Evolutionary conservation across 2,329 filamentous ascomycete species (phyloP), one percentile per base, ranked within the genome.

Genomic region (Piedraia hortae): DNA sequence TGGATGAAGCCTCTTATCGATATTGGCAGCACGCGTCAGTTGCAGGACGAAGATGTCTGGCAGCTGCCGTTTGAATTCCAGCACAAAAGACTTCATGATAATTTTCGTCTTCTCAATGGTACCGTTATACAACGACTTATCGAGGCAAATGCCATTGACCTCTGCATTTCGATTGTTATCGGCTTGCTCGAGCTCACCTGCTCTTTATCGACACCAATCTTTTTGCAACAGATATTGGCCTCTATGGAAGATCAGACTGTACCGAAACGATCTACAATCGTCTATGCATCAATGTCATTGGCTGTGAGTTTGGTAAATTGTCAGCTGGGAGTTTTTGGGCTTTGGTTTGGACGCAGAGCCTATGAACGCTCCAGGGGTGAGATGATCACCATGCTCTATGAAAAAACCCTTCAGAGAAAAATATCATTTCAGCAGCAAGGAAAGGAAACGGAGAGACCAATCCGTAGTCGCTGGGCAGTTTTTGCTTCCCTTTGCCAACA

Each of bases 361-460:
- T 90, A 90, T 34, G 78, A 90, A 42, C 53, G 78, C 26, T 77
- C 70, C 4, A 55, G 78, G 21, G 78, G 78, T 4, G 77, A 89
- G 44, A 62, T 82, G 57, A 70, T 82, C 26, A 80, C 72, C 9
- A 77, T 75, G 60, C 54, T 80, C 7, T 77, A 75, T 35, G 71
- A 77, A 35, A 82, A 82, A 43, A 71, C 68, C 0, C 41, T 75
- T 7, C 59, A 61, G 6, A 49, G 70, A 4, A 75, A 75, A 42
- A 61, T 57, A 12, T 39, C 35, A 10, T 39, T 40, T 22, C 29
- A 33, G n/a, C 20, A 32, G 6, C 17, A 27, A 7, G 24, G 26
- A 10, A 24, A 28, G 12, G 14, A 3, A 38, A 42, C 12, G 19
- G 18, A 6, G 38, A 43, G 29, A 27, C n/a, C 17, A 4, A 14